Percentiles rank a stretch among this genome's conserved stretches.
Conservation (phyloP, 441 rosid genomes). For the Gossypium schwendimanii region DNA sequence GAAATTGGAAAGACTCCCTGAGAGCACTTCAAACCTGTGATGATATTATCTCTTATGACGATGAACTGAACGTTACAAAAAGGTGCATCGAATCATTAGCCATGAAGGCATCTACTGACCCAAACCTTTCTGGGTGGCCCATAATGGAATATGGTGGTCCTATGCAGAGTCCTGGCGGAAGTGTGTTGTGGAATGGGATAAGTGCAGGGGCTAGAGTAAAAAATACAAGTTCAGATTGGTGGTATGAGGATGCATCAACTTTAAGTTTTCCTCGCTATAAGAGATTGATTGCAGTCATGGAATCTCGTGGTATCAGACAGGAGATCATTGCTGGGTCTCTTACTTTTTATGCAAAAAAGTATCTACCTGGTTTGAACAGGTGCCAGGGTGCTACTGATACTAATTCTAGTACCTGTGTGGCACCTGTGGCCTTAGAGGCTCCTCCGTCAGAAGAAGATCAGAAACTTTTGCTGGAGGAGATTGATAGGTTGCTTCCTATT, state of each 20-base stretch:
- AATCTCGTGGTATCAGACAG: constrained; percentile 62
- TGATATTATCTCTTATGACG: constrained; percentile 58
- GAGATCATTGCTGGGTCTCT: constrained; percentile 78
- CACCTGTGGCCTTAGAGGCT: constrained; percentile 43
- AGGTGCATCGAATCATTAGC: constrained; percentile 78
- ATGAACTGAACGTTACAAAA: constrained; percentile 61
- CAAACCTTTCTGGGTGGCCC: constrained; percentile 91
- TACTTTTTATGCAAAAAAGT: constrained; percentile 63
- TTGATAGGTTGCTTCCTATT: constrained; percentile 59
- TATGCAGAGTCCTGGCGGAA: constrained; percentile 96
- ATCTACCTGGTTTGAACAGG: constrained; percentile 76
- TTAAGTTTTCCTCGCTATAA: constrained; percentile 71
- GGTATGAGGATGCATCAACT: constrained; percentile 84
- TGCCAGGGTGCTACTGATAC: constrained; percentile 59
- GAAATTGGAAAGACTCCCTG: constrained; percentile 82
- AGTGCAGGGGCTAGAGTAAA: constrained; percentile 85
- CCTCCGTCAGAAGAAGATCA: constrained; percentile 79
- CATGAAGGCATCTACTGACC: constrained; percentile 68
- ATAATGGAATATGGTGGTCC: constrained; percentile 82
- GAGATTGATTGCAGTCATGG: constrained; percentile 66
- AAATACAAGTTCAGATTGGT: constrained; percentile 77
- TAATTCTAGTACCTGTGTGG: constrained; percentile 52
- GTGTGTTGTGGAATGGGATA: constrained; percentile 93
- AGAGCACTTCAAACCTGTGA: constrained; percentile 79
- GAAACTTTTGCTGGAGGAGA: constrained; percentile 65